Percentiles rank a stretch among this genome's conserved stretches.
Conservation (phyloP, 805 yeast species). For the Saturnispora dispora region DNA sequence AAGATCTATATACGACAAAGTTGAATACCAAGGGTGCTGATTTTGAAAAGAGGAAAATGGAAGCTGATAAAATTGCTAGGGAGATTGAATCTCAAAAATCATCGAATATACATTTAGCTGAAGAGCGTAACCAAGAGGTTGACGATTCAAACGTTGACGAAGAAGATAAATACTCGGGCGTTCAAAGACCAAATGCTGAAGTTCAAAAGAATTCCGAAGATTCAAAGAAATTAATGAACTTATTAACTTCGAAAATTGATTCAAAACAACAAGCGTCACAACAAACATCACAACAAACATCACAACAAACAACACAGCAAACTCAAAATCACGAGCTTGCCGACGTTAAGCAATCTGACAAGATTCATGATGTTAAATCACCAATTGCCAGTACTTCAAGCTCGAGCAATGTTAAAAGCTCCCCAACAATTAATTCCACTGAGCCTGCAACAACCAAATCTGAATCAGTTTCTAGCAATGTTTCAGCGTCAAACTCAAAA, state of each 20-base stretch:
- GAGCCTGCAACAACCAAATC: background rate
- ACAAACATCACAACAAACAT: background rate
- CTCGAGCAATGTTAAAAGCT: background rate
- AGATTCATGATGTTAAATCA: background rate
- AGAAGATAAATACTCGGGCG: conserved; percentile 95
- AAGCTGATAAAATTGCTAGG: conserved; percentile 70
- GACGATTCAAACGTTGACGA: conserved; percentile 89
- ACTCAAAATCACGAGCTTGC: background rate
- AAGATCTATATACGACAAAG: conserved; percentile 77
- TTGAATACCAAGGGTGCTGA: conserved; percentile 64
- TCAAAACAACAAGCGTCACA: background rate
- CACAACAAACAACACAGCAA: background rate
- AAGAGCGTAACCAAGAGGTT: conserved; percentile 71
- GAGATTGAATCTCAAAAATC: conserved; percentile 68
- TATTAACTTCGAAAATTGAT: conserved; percentile 12
- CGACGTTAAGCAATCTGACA: background rate
- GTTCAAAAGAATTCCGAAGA: conserved; percentile 17
- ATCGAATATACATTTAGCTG: conserved; percentile 74
- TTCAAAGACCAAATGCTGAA: conserved; percentile 36
- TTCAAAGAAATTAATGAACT: conserved; percentile 19
- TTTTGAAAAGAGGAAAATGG: conserved; percentile 49
- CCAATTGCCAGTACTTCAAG: background rate
- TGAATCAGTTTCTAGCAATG: background rate
- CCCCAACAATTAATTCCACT: background rate
- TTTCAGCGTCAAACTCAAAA: conserved; percentile 1